These are phyloP conservation scores for Hypoxylon rickii DNA, from an alignment of 495 filamentous ascomycete species.

Conservation along the genomic window DNA sequence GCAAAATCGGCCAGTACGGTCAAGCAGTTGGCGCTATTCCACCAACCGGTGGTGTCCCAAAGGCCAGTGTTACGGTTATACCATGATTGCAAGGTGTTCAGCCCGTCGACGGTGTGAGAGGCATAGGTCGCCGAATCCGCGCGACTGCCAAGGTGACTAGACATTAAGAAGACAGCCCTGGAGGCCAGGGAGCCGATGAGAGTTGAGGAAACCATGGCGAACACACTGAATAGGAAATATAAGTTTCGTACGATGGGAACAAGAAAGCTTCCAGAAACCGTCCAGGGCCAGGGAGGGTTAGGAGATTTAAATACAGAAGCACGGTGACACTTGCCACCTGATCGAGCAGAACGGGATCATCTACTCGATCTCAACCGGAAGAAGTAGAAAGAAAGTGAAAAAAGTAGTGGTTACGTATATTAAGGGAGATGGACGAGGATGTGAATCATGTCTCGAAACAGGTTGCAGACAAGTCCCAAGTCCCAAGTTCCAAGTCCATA, in stretches of 20 bases:
- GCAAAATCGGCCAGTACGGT: constrained; percentile 68
- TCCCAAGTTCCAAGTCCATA: constrained; percentile 9
- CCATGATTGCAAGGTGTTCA: constrained; percentile 62
- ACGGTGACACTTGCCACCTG: constrained; percentile 14
- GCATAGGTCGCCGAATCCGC: constrained; percentile 34
- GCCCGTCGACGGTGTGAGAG: constrained; percentile 49
- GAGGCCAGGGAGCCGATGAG: constrained; percentile 43
- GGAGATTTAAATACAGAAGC: constrained; percentile 16
- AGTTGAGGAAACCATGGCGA: constrained; percentile 41
- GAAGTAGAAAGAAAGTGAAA: no score
- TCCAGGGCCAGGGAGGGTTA: constrained; percentile 1
- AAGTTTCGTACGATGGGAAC: constrained; percentile 15
- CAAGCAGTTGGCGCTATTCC: constrained; percentile 74
- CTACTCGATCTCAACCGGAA: constrained; percentile 18
- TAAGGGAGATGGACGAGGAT: constrained; percentile 28
- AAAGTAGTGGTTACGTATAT: no score
- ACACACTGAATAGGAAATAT: constrained; percentile 8
- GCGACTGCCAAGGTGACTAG: constrained; percentile 28
- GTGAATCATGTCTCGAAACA: constrained; percentile 25
- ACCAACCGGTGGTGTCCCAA: constrained; percentile 73
- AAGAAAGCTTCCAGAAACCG: constrained; percentile 33
- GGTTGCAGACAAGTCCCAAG: no score
- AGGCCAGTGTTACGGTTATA: constrained; percentile 65
- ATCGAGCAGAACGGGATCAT: constrained; percentile 9
- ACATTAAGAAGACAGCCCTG: constrained; percentile 44